Conservation (phyloP, 768 basidiomycete genomes). For the Russula foetens region DNA sequence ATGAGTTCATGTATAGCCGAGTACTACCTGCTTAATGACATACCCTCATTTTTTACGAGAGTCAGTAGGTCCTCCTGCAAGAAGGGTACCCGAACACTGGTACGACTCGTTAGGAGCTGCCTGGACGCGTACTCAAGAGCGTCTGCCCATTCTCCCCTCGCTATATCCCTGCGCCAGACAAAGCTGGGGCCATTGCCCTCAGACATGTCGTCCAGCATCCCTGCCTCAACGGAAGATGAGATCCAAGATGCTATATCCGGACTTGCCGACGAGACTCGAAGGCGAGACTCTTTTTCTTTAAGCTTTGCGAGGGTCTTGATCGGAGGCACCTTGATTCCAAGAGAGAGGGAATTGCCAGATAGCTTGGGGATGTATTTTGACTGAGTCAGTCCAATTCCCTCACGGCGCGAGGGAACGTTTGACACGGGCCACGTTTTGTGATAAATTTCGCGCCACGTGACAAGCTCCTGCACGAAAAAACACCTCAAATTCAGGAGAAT, state of each 20-base stretch:
- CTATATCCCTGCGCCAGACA: slow-evolving; percentile 46
- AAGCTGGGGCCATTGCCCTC: slow-evolving; percentile 26
- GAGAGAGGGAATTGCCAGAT: background rate
- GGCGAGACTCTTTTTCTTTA: slow-evolving; percentile 36
- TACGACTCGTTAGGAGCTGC: slow-evolving; percentile 42
- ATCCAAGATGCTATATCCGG: slow-evolving; percentile 61
- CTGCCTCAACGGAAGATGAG: slow-evolving; percentile 29
- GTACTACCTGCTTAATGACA: slow-evolving; percentile 19
- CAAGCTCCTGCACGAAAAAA: too few species aligned
- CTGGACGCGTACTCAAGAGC: slow-evolving; percentile 48
- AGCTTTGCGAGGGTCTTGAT: slow-evolving; percentile 38
- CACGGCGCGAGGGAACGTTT: too few species aligned
- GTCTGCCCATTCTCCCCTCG: slow-evolving; percentile 46
- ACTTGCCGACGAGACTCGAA: slow-evolving; percentile 25
- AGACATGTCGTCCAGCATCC: slow-evolving; percentile 24
- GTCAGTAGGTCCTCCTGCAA: slow-evolving; percentile 52
- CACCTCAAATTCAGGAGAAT: too few species aligned
- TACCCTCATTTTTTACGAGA: slow-evolving; percentile 51
- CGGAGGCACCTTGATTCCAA: slow-evolving; percentile 29
- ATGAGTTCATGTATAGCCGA: slow-evolving; percentile 1
- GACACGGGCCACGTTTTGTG: too few species aligned
- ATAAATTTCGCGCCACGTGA: too few species aligned
- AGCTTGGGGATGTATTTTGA: background rate
- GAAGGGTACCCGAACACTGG: slow-evolving; percentile 49
- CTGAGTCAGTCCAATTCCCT: background rate